Base-by-base conservation (phyloP, 2,329 filamentous ascomycete genomes). In the Xylaria sp. region DNA sequence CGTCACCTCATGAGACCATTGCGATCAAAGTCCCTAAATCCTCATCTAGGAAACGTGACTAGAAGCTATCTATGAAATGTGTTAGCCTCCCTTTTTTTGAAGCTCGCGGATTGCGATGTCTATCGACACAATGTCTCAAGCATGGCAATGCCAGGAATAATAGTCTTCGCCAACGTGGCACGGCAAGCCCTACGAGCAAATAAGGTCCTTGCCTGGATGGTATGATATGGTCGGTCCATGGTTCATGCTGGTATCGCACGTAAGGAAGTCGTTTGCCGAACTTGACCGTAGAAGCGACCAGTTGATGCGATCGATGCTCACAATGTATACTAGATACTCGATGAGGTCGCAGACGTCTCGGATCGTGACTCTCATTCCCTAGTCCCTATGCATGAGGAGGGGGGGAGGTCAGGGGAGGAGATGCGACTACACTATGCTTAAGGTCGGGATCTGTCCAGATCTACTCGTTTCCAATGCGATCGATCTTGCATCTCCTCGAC, bases 31-130 rank as follows among this genome's bases (percentile, higher is more conserved):
- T 50, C 29, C n/a, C n/a, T n/a, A n/a, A n/a, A n/a, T n/a, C n/a
- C n/a, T n/a, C n/a, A n/a, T n/a, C 25, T 44, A 15, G 11, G 49
- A 17, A 49, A 29, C 20, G n/a, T 13, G 31, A 31, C 53, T 36
- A 44, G 27, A 60, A 39, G 29, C 33, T 33, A 31, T 31, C 47
- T 51, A 15, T 36, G 25, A 61, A 25, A 47, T 61, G 49, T 54
- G 29, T 38, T 29, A 29, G 29, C 17, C n/a, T 29, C 44, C 39
- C 13, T 54, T 39, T 33, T 31, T 33, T 7, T n/a, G n/a, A 3
- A 13, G 22, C 39, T 15, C 39, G 27, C 25, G n/a, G 11, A 13
- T 33, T 15, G 27, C 47, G 11, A 22, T 45, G 27, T 20, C 17
- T 57, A 15, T 38, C 51, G 9, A 20, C 29, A 44, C 29, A 49